A percentile compares a stretch with the other conserved stretches of the same genome.
phyloP scores from a whole-genome alignment of 441 rosid genomes.

The Erodium texanum region DNA sequence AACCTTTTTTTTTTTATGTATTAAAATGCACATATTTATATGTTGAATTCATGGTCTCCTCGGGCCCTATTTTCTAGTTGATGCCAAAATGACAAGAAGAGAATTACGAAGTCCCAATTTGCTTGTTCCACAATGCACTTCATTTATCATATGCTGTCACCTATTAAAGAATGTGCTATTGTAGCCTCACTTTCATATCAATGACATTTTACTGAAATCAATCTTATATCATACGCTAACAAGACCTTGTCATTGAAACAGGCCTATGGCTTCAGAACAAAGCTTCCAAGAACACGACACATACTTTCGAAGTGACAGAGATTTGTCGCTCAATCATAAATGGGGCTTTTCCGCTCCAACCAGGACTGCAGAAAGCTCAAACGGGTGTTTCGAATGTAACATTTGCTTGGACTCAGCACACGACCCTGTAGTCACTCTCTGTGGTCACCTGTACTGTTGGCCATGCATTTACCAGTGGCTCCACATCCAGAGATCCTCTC shows the following conservation, averaged over 20 bases:
- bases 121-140: neutral
- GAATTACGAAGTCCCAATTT: neutral
- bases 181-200: neutral
- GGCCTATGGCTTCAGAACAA: conserved; percentile 27
- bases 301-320: conserved; percentile 25
- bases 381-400: conserved; percentile 47
- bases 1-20: neutral
- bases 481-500: conserved; percentile 23
- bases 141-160: neutral
- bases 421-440: conserved; percentile 61
- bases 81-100: neutral
- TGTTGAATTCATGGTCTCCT: neutral
- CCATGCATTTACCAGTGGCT: conserved; percentile 61
- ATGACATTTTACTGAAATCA: neutral
- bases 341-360: conserved; percentile 25
- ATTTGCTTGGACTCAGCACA: conserved; percentile 53
- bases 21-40: too few relatives aligned
- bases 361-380: conserved; percentile 21
- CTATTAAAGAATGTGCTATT: neutral
- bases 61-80: neutral
- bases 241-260: conserved; percentile 16
- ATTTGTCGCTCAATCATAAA: conserved; percentile 27
- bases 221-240: conserved; percentile 7
- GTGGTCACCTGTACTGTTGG: conserved; percentile 71
- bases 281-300: conserved; percentile 29